Percentiles rank a stretch among this genome's conserved stretches.
Conservation (phyloP, 2,329 filamentous ascomycete genomes). For the Amylocarpus encephaloides region DNA sequence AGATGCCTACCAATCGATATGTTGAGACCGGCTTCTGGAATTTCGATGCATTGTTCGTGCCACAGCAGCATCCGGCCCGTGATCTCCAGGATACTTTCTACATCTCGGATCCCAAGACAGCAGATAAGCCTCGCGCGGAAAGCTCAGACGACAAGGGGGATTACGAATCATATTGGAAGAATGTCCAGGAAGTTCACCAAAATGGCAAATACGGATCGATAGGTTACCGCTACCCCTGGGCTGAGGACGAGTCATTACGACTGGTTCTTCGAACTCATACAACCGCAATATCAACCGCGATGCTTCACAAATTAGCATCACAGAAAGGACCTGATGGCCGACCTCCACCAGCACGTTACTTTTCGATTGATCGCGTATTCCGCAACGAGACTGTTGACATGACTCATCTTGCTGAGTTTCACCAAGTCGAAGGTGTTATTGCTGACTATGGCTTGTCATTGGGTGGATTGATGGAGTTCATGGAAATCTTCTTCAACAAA, state of each 20-base stretch:
- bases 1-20: conserved; percentile 92
- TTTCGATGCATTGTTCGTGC: conserved; percentile 93
- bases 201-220: conserved; percentile 89
- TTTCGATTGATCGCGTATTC: conserved; percentile 98
- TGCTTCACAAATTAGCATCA: conserved; percentile 82
- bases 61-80: conserved; percentile 94
- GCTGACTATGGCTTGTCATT: conserved; percentile 91
- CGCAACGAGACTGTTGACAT: conserved; percentile 95
- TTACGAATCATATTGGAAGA: conserved; percentile 83
- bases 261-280: conserved; percentile 95
- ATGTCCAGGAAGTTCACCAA: conserved; percentile 81
- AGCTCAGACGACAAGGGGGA: conserved; percentile 53
- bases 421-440: conserved; percentile 97
- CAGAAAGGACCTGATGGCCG: conserved; percentile 67
- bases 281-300: conserved; percentile 82
- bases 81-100: conserved; percentile 99
- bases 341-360: conserved; percentile 75
- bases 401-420: conserved; percentile 95
- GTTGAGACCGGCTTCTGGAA: conserved; percentile 99
- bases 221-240: conserved; percentile 94
- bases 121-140: conserved; percentile 59
- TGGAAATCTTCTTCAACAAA: conserved; percentile 92
- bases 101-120: conserved; percentile 78
- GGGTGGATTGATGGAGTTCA: conserved; percentile 88
- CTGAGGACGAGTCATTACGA: conserved; percentile 74